phyloP scores from a whole-genome alignment of 1,139 yeast species.

The Taphrina sp. region DNA sequence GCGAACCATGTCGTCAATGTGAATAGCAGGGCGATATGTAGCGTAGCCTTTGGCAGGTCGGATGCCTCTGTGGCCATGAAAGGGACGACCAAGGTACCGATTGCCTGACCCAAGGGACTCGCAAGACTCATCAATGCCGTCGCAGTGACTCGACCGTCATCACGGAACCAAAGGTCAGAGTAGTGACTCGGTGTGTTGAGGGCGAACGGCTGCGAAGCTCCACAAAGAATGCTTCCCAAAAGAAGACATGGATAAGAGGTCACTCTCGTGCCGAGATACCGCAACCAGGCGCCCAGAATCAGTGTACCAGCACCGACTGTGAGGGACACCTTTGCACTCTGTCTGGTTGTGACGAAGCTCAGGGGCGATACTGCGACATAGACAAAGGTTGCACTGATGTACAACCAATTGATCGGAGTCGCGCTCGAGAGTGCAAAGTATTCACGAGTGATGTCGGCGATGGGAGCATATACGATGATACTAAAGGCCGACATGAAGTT shows the following conservation, averaged over 20 bases:
- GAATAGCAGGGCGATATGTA: constrained; percentile 41
- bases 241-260: constrained; percentile 41
- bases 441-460: constrained; percentile 41
- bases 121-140: constrained; percentile 46
- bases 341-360: constrained; percentile 37
- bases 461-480: constrained; percentile 43
- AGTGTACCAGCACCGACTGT: constrained; percentile 40
- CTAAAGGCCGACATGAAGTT: constrained; percentile 43
- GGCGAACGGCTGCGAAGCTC: constrained; percentile 46
- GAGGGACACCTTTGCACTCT: constrained; percentile 38
- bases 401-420: constrained; percentile 46
- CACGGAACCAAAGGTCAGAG: constrained; percentile 46
- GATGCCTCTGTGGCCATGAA: constrained; percentile 40
- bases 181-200: constrained; percentile 44
- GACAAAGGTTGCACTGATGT: constrained; percentile 44
- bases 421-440: constrained; percentile 41
- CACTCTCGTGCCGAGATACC: constrained; percentile 10
- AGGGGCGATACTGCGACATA: constrained; percentile 40
- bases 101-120: constrained; percentile 47
- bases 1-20: constrained; percentile 6
- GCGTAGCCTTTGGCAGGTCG: constrained; percentile 39
- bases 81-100: constrained; percentile 46
- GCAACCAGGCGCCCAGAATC: constrained; percentile 41
- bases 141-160: constrained; percentile 43
- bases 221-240: constrained; percentile 45